phyloP scores from a whole-genome alignment of 148 eudicot genomes.

The Amaranthus cruentus region DNA sequence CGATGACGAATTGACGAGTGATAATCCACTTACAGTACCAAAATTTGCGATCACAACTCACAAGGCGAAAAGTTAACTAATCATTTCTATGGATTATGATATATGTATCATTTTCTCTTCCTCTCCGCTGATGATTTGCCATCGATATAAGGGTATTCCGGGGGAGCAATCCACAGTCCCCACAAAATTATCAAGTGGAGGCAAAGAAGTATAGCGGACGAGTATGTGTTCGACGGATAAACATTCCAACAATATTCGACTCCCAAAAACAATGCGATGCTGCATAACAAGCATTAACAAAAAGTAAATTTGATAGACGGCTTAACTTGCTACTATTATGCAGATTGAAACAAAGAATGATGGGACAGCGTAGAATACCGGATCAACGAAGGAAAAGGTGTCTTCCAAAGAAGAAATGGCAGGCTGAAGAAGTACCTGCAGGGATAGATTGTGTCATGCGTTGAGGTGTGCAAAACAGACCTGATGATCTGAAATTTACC shows the following conservation, averaged over 20 bases:
- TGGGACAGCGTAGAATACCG: conserved; percentile 42
- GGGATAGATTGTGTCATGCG: background rate
- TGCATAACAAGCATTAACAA: conserved; percentile 29
- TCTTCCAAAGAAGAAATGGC: conserved; percentile 88
- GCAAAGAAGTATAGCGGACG: conserved; percentile 53
- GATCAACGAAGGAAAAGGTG: conserved; percentile 59
- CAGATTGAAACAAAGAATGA: background rate
- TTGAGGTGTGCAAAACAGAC: too few relatives aligned
- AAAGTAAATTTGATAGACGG: background rate
- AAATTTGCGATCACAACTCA: too few relatives aligned
- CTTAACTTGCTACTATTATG: background rate
- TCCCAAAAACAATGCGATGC: conserved; percentile 52
- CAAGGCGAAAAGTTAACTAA: too few relatives aligned
- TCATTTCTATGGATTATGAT: background rate
- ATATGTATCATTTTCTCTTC: conserved; percentile 31
- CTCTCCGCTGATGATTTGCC: conserved; percentile 27
- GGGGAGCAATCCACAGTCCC: conserved; percentile 68
- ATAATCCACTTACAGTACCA: too few relatives aligned
- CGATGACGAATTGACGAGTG: too few relatives aligned
- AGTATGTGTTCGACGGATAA: conserved; percentile 62
- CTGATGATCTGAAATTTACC: too few relatives aligned
- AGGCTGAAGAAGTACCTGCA: conserved; percentile 89
- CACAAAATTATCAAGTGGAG: conserved; percentile 55
- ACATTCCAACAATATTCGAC: conserved; percentile 85
- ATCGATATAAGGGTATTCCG: conserved; percentile 54